Conservation (phyloP, 2,329 filamentous ascomycete genomes). For the Xylariaceae sp. region DNA sequence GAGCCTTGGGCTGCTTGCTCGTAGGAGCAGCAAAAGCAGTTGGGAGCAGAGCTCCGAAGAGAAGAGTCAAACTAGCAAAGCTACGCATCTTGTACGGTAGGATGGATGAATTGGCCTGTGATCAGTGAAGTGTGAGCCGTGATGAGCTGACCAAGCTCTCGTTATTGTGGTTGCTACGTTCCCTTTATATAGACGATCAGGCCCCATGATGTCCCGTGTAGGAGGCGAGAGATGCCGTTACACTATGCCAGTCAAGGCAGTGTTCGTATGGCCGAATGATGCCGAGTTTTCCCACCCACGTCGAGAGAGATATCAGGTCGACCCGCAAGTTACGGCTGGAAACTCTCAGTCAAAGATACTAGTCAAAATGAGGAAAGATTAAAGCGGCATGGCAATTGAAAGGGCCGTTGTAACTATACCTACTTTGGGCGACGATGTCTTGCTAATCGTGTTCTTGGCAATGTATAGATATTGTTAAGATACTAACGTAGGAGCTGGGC, state of each 20-base stretch:
- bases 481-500: neutral
- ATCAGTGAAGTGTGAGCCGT: slow-evolving; percentile 11
- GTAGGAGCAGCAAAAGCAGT: slow-evolving; percentile 28
- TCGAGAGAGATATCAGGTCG: slow-evolving; percentile 12
- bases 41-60: slow-evolving; percentile 33
- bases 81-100: slow-evolving; percentile 25
- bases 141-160: neutral
- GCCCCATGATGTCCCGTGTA: too few species aligned
- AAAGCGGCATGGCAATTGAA: slow-evolving; percentile 1
- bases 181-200: slow-evolving; percentile 15
- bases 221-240: too few species aligned
- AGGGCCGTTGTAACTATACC: slow-evolving; percentile 1
- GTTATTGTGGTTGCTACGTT: neutral
- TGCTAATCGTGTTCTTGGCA: slow-evolving; percentile 15
- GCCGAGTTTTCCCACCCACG: slow-evolving; percentile 23
- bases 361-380: slow-evolving; percentile 29
- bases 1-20: slow-evolving; percentile 16
- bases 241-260: slow-evolving; percentile 15
- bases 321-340: neutral
- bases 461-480: neutral
- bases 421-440: slow-evolving; percentile 7
- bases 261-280: slow-evolving; percentile 15
- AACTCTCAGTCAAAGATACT: slow-evolving; percentile 12
- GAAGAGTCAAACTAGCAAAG: slow-evolving; percentile 29
- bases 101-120: neutral